phyloP scores from a whole-genome alignment of 257 asterid species.

The Capsicum chinense region DNA sequence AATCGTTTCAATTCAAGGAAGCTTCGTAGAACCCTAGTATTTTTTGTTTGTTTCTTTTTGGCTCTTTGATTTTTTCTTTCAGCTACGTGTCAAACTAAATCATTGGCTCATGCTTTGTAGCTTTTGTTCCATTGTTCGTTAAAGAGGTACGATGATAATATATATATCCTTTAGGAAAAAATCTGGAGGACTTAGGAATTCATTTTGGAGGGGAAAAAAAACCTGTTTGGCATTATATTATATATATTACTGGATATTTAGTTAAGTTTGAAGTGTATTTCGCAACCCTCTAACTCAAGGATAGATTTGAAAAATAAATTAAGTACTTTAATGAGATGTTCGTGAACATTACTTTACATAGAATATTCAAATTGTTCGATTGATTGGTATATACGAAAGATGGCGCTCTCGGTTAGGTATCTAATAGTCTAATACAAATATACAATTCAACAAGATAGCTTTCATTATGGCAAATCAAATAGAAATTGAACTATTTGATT shows the following conservation, averaged over 20 bases:
- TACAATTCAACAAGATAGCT: not conserved
- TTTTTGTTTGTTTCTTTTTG: slow-evolving; percentile 22
- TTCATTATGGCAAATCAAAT: not conserved
- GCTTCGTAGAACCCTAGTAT: slow-evolving; percentile 6
- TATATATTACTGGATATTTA: not conserved
- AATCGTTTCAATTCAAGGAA: not conserved
- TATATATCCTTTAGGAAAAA: not conserved
- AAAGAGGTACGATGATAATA: not conserved
- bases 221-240: not conserved
- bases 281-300: not conserved
- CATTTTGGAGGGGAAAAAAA: not conserved
- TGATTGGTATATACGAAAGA: not conserved
- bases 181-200: not conserved
- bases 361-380: not conserved
- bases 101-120: not conserved
- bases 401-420: not conserved
- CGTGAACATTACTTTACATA: not conserved
- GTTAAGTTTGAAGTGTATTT: not conserved
- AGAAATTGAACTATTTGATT: not conserved
- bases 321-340: not conserved
- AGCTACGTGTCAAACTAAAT: not conserved
- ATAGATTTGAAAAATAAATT: not conserved
- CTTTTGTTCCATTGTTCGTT: not conserved
- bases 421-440: not conserved
- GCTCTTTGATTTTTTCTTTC: not conserved